Evolutionary conservation across 805 yeast genomes (phyloP), one percentile per base, ranked within the genome.

Genomic region (Aciculoconidium aculeatum): DNA sequence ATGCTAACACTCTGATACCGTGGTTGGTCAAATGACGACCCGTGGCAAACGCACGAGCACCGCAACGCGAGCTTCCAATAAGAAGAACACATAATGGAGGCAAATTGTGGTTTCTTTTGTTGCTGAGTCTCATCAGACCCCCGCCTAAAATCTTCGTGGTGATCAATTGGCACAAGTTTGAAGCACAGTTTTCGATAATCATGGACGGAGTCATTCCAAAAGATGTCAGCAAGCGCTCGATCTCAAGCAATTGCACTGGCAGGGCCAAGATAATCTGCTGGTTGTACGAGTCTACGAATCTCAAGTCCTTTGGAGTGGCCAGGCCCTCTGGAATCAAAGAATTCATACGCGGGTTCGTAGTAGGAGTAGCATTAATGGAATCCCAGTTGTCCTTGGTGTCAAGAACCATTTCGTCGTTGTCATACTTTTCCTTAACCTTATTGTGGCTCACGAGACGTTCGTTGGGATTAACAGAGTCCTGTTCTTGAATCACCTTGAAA

Each of bases 1-100:
- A 69, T 1, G 78, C 75, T 31, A 85, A 59, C 1, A 80, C 84
- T 32, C 86, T 61, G 7, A 81, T 69, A 1, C 84, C 86, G 40
- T 80, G 80, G 45, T 83, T 84, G 23, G 79, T 59, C 30, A 88
- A 65, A 42, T 81, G 87, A 38, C 94, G 72, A 0, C 87, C 95
- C 0, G 88, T 67, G 0, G 87, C 84, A 31, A 85, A 56, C 0
- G 88, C 87, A 33, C 85, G 62, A 5, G 77, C 68, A 13, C 95
- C 94, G 13, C 90, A 69, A 32, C 79, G 63, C 32, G 77, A 77
- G 43, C 80, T 80, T n/a, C 94, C 92, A 3, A 74, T 75, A 15
- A 86, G 60, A 2, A 80, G 57, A 9, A 86, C 60, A 3, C 83
- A 79, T 31, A 85, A 57, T 2, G 96, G 95, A 6, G 87, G 82